Base-by-base conservation (phyloP, 1,284 basidiomycete species). In the Apiotrichum mycotoxinovorans region DNA sequence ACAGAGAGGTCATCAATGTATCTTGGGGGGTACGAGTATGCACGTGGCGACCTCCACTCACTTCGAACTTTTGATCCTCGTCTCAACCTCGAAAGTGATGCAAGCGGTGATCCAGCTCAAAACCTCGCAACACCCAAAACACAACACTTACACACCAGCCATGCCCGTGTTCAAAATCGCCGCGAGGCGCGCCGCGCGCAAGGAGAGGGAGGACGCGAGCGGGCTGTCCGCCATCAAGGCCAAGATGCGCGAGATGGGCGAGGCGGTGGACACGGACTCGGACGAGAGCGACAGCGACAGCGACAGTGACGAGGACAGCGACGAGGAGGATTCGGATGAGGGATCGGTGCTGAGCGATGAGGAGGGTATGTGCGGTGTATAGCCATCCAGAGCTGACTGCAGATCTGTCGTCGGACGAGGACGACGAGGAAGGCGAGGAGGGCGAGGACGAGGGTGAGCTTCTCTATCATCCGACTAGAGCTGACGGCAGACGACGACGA, bases 81-180 rank as follows among this genome's bases (percentile, higher is more conserved):
- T n/a, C n/a, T n/a, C n/a, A n/a, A n/a, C n/a, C n/a, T n/a, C n/a
- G n/a, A n/a, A n/a, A n/a, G n/a, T n/a, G n/a, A n/a, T n/a, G n/a
- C n/a, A n/a, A n/a, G n/a, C n/a, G n/a, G n/a, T n/a, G n/a, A n/a
- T n/a, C n/a, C n/a, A n/a, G n/a, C n/a, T n/a, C n/a, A n/a, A 17
- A 2, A 11, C 12, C 8, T 25, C 41, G 2, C n/a, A 3, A 22
- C 41, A 8, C 10, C 41, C 23, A 20, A 42, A 22, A 20, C 7
- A 9, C 41, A 22, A 11, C 22, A 11, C 9, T 22, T 22, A 42
- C 17, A 2, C 38, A 42, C 23, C 20, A 22, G 25, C 23, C 7
- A 72, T 72, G 70, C 70, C 70, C 20, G 58, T 94, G 85, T 93
- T 89, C 81, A 91, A 92, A 78, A 83, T 89, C 59, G 82, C 89